Evolutionary conservation across 306 rosid genomes (phyloP).

Genomic region (Arachis hypogaea): DNA sequence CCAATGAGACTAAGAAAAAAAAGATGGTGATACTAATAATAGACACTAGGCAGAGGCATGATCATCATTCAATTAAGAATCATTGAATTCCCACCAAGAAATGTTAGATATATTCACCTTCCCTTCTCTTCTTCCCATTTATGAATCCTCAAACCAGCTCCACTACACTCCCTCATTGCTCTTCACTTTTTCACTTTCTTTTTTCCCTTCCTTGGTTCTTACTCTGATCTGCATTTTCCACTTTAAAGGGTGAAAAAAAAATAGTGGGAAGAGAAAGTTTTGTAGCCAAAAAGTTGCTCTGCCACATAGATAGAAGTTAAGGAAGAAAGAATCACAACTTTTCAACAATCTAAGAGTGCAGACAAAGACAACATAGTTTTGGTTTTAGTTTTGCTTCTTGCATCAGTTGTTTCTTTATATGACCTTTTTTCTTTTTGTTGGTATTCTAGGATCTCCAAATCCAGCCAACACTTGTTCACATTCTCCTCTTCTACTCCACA

Average conservation of each 20-base stretch:
- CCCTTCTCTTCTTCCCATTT: constrained; percentile 47
- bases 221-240: constrained; percentile 23
- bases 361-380: constrained; percentile 44
- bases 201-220: constrained; percentile 7
- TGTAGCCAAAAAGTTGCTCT: constrained; percentile 19
- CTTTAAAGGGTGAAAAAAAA: constrained; percentile 27
- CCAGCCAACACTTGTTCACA: constrained; percentile 58
- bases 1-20: not conserved
- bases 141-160: constrained; percentile 42
- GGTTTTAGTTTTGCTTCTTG: constrained; percentile 33
- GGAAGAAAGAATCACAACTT: constrained; percentile 37
- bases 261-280: not conserved
- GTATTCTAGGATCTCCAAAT: constrained; percentile 43
- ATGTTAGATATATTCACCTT: constrained; percentile 55
- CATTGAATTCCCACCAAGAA: constrained; percentile 75
- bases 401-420: constrained; percentile 47
- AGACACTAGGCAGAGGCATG: not conserved
- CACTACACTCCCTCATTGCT: not conserved
- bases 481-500: constrained; percentile 47
- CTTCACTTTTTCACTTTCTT: constrained; percentile 11
- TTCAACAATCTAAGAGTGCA: constrained; percentile 39
- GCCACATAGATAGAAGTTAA: constrained; percentile 8
- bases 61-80: constrained; percentile 47
- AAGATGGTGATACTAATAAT: constrained; percentile 32
- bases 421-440: constrained; percentile 42